These are phyloP conservation scores for Phylloporus scabripes DNA, from an alignment of 768 basidiomycete genomes.

Conservation along the genomic window DNA sequence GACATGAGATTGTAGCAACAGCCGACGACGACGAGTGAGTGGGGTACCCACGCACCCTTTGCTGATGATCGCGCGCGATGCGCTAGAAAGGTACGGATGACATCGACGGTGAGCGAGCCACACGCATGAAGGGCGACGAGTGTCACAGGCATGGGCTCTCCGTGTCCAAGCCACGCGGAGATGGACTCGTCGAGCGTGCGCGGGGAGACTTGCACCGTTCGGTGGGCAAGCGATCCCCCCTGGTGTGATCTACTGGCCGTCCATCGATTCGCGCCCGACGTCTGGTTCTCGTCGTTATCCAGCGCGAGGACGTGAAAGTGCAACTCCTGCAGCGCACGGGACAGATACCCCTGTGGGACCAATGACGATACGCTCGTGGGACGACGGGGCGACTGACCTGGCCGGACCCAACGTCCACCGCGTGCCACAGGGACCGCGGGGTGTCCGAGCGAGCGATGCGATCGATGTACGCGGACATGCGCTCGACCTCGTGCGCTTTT, in stretches of 20 bases:
- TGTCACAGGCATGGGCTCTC: constrained; percentile 39
- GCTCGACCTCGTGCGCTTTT: constrained; percentile 64
- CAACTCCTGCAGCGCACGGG: constrained; percentile 39
- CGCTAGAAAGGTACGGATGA: constrained; percentile 49
- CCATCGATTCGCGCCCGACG: constrained; percentile 50
- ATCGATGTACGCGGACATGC: constrained; percentile 54
- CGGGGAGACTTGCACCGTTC: constrained; percentile 50
- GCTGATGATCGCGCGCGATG: constrained; percentile 14
- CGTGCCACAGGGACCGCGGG: constrained; percentile 32
- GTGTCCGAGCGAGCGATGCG: constrained; percentile 28
- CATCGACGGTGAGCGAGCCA: constrained; percentile 64
- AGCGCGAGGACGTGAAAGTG: constrained; percentile 56
- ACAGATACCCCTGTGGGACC: constrained; percentile 57
- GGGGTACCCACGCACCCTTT: constrained; percentile 41
- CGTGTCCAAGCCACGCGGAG: constrained; percentile 44
- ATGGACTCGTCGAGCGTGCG: constrained; percentile 41
- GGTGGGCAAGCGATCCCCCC: constrained; percentile 45
- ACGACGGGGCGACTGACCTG: constrained; percentile 39
- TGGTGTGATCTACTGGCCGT: neutral
- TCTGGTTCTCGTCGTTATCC: constrained; percentile 56
- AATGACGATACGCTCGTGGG: neutral
- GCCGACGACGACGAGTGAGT: constrained; percentile 58
- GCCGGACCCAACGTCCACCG: constrained; percentile 72
- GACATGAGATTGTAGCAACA: constrained; percentile 76
- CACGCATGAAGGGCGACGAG: constrained; percentile 73